Conservation (phyloP, 2,329 filamentous ascomycete species). For the Fusarium udum region DNA sequence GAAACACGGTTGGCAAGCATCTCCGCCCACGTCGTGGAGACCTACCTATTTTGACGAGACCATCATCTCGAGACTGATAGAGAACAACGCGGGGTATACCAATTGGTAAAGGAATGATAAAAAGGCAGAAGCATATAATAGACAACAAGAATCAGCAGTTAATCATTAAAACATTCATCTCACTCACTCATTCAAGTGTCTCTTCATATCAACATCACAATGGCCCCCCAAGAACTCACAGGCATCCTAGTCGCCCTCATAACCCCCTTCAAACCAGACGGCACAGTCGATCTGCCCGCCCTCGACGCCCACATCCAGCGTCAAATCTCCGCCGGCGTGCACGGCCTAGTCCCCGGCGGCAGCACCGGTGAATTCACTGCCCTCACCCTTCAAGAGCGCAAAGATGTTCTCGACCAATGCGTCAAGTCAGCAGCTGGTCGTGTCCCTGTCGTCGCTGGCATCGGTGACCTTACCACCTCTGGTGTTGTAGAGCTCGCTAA, state of each 20-base stretch:
- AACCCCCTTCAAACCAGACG: slow-evolving; percentile 57
- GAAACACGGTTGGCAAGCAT: slow-evolving; percentile 1
- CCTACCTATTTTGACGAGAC: slow-evolving; percentile 30
- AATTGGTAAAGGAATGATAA: not conserved
- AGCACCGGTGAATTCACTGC: slow-evolving; percentile 60
- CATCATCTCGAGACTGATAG: not conserved
- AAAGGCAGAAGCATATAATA: slow-evolving; percentile 23
- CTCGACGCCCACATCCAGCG: slow-evolving; percentile 54
- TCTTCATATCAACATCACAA: not conserved
- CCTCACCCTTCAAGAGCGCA: slow-evolving; percentile 55
- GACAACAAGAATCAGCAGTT: not conserved
- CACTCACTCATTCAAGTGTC: too few relatives aligned
- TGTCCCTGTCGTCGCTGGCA: slow-evolving; percentile 54
- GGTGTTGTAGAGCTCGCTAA: slow-evolving; percentile 47
- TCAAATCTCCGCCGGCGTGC: slow-evolving; percentile 55
- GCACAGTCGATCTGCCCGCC: slow-evolving; percentile 49
- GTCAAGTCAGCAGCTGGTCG: slow-evolving; percentile 51
- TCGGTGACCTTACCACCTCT: slow-evolving; percentile 55
- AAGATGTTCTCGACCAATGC: slow-evolving; percentile 52
- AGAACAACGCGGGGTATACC: slow-evolving; percentile 26
- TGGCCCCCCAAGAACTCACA: slow-evolving; percentile 40
- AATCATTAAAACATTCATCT: not conserved
- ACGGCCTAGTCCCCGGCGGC: slow-evolving; percentile 61
- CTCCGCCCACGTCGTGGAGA: slow-evolving; percentile 34
- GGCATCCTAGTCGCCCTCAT: slow-evolving; percentile 61